Evolutionary conservation across 2,329 filamentous ascomycete genomes (phyloP).

Genomic region (Ambrosiella beaveri): DNA sequence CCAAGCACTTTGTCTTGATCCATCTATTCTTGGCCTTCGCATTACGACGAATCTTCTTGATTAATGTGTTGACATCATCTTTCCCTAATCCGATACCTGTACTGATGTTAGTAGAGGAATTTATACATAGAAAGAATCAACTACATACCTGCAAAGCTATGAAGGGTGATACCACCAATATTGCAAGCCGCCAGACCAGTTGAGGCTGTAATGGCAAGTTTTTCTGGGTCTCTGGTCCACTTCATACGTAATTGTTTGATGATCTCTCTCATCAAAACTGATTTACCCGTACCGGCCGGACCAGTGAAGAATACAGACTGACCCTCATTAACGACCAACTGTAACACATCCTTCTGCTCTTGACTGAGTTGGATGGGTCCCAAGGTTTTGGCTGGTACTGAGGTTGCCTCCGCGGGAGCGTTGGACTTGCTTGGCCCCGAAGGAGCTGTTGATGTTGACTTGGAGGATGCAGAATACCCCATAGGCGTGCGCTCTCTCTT

Average conservation of each 20-base stretch:
- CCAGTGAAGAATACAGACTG: slow-evolving; percentile 97
- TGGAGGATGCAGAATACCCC: background rate
- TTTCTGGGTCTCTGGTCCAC: slow-evolving; percentile 57
- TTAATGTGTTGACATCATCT: slow-evolving; percentile 59
- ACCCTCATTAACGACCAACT: slow-evolving; percentile 60
- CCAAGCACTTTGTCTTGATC: slow-evolving; percentile 70
- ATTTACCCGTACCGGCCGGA: slow-evolving; percentile 92
- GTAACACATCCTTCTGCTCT: slow-evolving; percentile 71
- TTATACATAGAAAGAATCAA: background rate
- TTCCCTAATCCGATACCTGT: slow-evolving; percentile 72
- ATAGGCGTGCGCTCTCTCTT: background rate
- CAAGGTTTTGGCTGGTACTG: background rate
- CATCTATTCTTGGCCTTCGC: slow-evolving; percentile 76
- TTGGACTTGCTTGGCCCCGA: background rate
- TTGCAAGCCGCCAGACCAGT: slow-evolving; percentile 94
- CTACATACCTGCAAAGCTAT: slow-evolving; percentile 65
- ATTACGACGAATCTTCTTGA: slow-evolving; percentile 84
- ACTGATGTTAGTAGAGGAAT: background rate
- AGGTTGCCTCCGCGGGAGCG: background rate
- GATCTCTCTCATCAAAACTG: slow-evolving; percentile 82
- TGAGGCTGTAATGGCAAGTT: slow-evolving; percentile 84
- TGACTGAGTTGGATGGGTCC: slow-evolving; percentile 52
- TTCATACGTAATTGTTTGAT: slow-evolving; percentile 67
- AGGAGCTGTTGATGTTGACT: background rate
- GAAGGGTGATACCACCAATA: slow-evolving; percentile 84